A percentile compares a stretch with the other conserved stretches of the same genome.
Evolutionary conservation across 2,329 filamentous ascomycete species (phyloP).

Genomic region (Hypoxylon sp.): DNA sequence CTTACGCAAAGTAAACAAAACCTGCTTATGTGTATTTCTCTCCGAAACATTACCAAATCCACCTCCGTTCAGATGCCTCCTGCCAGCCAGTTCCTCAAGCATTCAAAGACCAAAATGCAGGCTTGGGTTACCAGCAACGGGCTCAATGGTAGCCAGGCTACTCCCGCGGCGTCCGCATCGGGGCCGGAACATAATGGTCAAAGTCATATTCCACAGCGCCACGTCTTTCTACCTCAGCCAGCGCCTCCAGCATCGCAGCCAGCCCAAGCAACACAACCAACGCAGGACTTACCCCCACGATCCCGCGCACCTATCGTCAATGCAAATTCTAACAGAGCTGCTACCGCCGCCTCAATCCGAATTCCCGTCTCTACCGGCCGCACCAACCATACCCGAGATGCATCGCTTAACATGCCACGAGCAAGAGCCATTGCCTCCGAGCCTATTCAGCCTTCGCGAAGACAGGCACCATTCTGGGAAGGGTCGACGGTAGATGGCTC

Average conservation of each 20-base stretch:
- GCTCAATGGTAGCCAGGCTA: conserved; percentile 47
- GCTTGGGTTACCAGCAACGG: conserved; percentile 55
- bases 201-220: conserved; percentile 47
- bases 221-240: conserved; percentile 44
- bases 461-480: conserved; percentile 54
- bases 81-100: conserved; percentile 52
- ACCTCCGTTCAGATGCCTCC: conserved; percentile 51
- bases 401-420: conserved; percentile 46
- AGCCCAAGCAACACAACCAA: conserved; percentile 24
- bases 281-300: conserved; percentile 48
- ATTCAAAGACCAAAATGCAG: conserved; percentile 55
- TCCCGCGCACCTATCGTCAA: conserved; percentile 53
- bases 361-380: conserved; percentile 45
- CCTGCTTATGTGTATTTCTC: conserved; percentile 41
- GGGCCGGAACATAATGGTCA: conserved; percentile 46
- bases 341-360: conserved; percentile 44
- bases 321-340: conserved; percentile 50
- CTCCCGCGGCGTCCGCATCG: conserved; percentile 36
- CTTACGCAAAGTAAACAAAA: conserved; percentile 44
- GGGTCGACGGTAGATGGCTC: conserved; percentile 55
- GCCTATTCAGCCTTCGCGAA: conserved; percentile 45
- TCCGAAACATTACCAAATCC: conserved; percentile 37
- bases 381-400: conserved; percentile 48
- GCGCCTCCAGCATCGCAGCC: conserved; percentile 42
- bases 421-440: conserved; percentile 48